These are phyloP conservation scores for Spergularia azorica DNA, from an alignment of 179 eudicot genomes.

Conservation along the genomic window DNA sequence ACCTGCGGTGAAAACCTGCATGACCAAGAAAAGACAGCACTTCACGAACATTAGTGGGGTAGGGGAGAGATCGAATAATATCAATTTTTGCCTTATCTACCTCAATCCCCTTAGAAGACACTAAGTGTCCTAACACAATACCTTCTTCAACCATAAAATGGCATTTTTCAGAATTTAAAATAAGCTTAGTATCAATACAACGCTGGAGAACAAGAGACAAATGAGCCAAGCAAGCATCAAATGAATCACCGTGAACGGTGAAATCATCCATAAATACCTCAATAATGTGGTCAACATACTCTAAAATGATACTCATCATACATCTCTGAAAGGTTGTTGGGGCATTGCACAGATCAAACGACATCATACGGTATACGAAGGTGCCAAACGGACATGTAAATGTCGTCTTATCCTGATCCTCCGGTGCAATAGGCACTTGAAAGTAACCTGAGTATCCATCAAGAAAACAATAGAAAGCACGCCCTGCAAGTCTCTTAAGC, in stretches of 20 bases:
- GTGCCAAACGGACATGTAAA: background rate
- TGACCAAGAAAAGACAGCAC: background rate
- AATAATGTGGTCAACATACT: background rate
- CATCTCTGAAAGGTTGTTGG: background rate
- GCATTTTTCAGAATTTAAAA: background rate
- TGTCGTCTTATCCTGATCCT: background rate
- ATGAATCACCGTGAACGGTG: background rate
- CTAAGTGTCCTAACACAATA: background rate
- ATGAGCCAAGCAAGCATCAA: background rate
- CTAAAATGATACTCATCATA: background rate
- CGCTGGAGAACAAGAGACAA: background rate
- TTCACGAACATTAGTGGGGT: background rate
- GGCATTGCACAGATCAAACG: background rate
- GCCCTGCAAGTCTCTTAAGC: too few species aligned
- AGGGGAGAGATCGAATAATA: background rate
- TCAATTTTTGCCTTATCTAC: background rate
- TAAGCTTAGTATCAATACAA: background rate
- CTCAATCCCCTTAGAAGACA: background rate
- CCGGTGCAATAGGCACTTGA: background rate
- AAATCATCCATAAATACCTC: constrained; percentile 13
- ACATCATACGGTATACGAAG: background rate
- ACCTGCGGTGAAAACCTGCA: background rate
- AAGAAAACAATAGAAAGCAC: too few species aligned
- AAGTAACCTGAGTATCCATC: too few species aligned
- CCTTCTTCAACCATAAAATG: background rate